These are phyloP conservation scores for carrot (Daucus carota) DNA, from an alignment of 129 eudicot genomes.

Conservation along the genomic window DH1_v3.0 NC_030384.2:33771501-33772000, in stretches of 20 bases:
- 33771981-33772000: slow-evolving; percentile 70
- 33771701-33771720: slow-evolving; percentile 36
- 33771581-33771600: neutral
- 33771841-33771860: slow-evolving; percentile 3
- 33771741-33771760: slow-evolving; percentile 53
- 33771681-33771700: slow-evolving; percentile 71
- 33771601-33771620: neutral
- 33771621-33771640: neutral
- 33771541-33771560: neutral
- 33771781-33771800: slow-evolving; percentile 94
- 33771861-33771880: slow-evolving; percentile 1
- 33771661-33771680: slow-evolving; percentile 38
- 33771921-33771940: slow-evolving; percentile 90
- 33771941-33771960: slow-evolving; percentile 86
- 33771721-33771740: slow-evolving; percentile 37
- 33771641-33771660: neutral
- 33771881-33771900: slow-evolving; percentile 16
- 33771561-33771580: neutral
- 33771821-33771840: slow-evolving; percentile 12
- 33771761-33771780: slow-evolving; percentile 76
- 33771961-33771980: slow-evolving; percentile 83
- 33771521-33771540: too few relatives aligned
- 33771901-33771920: slow-evolving; percentile 62
- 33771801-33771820: slow-evolving; percentile 68
- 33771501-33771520: too few relatives aligned